phyloP scores from a whole-genome alignment of 2,329 filamentous ascomycete genomes.

The Pseudogymnoascus pannorum region DNA sequence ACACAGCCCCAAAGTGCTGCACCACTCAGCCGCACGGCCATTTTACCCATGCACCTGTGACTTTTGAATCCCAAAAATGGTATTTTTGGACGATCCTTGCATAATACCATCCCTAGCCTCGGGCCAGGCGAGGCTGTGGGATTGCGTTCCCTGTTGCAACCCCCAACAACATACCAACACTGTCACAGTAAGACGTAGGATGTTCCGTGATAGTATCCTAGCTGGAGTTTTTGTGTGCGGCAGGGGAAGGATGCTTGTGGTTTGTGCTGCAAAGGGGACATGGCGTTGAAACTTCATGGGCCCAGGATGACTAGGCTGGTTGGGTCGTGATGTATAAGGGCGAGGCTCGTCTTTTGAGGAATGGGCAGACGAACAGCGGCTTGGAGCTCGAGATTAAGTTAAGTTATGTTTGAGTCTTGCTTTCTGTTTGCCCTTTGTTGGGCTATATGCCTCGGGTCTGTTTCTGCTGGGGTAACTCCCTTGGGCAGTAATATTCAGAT shows the following conservation, averaged over 20 bases:
- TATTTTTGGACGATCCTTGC: background rate
- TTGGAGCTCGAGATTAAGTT: background rate
- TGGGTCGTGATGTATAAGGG: background rate
- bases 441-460: background rate
- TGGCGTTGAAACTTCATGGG: conserved; percentile 6
- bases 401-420: background rate
- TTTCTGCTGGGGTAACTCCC: conserved; percentile 7
- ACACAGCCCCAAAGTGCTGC: background rate
- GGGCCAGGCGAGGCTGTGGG: background rate
- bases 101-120: background rate
- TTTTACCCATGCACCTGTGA: background rate
- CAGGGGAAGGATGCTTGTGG: background rate
- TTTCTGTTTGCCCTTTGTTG: conserved; percentile 5
- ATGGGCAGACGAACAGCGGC: background rate
- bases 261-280: background rate
- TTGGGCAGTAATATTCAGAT: conserved; percentile 17
- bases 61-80: background rate
- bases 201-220: background rate
- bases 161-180: background rate
- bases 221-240: background rate
- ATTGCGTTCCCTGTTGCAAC: background rate
- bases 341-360: background rate
- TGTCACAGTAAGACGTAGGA: background rate
- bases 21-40: background rate
- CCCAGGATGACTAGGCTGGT: background rate